Conservation (phyloP, 305 asterid species). For the Salvia sclarea region DNA sequence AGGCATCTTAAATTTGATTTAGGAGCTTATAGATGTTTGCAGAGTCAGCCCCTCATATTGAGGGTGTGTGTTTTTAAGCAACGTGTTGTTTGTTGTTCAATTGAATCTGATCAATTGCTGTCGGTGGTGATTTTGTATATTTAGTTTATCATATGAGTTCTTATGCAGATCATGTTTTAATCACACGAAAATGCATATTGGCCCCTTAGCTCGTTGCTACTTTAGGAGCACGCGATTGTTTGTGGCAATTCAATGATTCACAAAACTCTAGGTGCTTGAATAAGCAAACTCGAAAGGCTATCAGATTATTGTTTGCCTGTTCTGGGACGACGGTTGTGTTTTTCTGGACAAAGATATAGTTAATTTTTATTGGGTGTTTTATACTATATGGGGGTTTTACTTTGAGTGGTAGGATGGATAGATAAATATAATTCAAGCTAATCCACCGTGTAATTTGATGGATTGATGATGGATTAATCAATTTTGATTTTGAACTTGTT, state of each 20-base stretch:
- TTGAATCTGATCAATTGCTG: not conserved
- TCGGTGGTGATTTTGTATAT: not conserved
- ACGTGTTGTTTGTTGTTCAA: not conserved
- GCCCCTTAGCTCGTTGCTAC: not conserved
- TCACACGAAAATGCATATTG: not conserved
- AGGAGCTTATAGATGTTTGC: not conserved
- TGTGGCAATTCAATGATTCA: not conserved
- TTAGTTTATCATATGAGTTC: not conserved
- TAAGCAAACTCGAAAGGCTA: not conserved
- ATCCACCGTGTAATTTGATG: no score
- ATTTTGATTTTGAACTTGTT: no score
- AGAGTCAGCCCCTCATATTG: no score
- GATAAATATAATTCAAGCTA: no score
- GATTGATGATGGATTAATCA: no score
- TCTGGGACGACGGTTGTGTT: slow-evolving; percentile 2
- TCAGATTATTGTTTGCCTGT: not conserved
- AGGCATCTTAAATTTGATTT: not conserved
- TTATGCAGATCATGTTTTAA: not conserved
- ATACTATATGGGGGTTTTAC: no score
- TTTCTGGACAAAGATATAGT: not conserved
- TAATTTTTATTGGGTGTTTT: not conserved
- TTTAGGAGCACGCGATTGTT: not conserved
- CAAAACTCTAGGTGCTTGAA: slow-evolving; percentile 26
- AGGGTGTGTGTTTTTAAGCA: not conserved
- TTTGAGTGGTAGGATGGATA: no score